Evolutionary conservation across 2,329 filamentous ascomycete species (phyloP).

Genomic region (Trichoderma lentiforme): DNA sequence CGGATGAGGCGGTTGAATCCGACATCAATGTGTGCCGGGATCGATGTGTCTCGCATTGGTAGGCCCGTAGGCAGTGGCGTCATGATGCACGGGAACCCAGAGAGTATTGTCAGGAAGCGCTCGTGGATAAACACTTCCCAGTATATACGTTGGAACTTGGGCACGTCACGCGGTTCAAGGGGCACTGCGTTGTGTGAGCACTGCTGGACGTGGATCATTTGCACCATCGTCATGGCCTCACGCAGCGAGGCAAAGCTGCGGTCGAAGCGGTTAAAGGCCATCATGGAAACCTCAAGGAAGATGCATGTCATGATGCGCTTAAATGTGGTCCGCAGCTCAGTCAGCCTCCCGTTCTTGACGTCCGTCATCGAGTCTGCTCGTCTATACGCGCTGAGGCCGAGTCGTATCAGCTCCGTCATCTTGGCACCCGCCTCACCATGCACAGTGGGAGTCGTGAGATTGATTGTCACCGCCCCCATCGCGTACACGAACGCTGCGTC

Average conservation of each 20-base stretch:
- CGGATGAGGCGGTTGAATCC: conserved; percentile 39
- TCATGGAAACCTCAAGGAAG: conserved; percentile 50
- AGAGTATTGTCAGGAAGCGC: conserved; percentile 51
- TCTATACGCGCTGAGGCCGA: conserved; percentile 25
- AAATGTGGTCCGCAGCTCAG: conserved; percentile 39
- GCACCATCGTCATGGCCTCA: conserved; percentile 44
- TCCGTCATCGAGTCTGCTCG: conserved; percentile 30
- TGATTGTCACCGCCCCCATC: conserved; percentile 37
- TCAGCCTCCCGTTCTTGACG: conserved; percentile 33
- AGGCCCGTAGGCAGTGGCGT: conserved; percentile 32
- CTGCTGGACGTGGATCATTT: conserved; percentile 42
- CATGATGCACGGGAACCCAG: conserved; percentile 42
- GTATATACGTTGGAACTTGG: conserved; percentile 25
- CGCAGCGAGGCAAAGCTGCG: conserved; percentile 47
- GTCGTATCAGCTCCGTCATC: conserved; percentile 30
- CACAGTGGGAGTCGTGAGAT: conserved; percentile 31
- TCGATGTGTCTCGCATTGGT: conserved; percentile 31
- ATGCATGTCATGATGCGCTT: conserved; percentile 47
- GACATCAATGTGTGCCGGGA: conserved; percentile 35
- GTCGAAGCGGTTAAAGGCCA: conserved; percentile 45
- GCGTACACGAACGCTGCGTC: conserved; percentile 37
- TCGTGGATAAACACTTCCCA: conserved; percentile 28
- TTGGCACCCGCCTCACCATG: conserved; percentile 30
- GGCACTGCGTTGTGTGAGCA: conserved; percentile 30
- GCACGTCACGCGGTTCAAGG: conserved; percentile 20